phyloP scores from a whole-genome alignment of 208 protist species.

The Leishmania guyanensis region DNA sequence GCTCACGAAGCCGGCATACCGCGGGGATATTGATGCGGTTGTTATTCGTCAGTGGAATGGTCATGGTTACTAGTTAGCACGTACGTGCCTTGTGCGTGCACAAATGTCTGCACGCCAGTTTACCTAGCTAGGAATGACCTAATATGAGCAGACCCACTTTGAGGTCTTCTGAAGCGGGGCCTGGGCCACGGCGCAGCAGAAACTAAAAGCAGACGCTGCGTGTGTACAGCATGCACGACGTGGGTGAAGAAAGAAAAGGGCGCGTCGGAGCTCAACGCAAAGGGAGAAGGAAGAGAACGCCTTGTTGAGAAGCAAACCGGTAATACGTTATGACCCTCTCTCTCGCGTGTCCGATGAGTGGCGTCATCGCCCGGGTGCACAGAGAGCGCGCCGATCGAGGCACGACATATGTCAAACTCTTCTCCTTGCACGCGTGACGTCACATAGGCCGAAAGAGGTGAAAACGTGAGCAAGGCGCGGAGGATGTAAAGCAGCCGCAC shows the following conservation, averaged over 20 bases:
- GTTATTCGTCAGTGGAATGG: constrained; percentile 52
- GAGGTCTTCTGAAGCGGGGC: background rate
- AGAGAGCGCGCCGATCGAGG: background rate
- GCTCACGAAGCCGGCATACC: constrained; percentile 76
- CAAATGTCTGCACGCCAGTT: background rate
- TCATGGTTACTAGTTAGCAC: constrained; percentile 22
- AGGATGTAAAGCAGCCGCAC: background rate
- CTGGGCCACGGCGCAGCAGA: background rate
- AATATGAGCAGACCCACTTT: background rate
- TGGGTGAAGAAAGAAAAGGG: background rate
- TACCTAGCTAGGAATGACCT: background rate
- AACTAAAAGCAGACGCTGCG: background rate
- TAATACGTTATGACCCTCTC: background rate
- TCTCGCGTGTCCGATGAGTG: background rate
- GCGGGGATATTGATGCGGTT: constrained; percentile 89
- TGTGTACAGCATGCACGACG: background rate
- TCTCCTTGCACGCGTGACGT: background rate
- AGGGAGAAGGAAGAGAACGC: background rate
- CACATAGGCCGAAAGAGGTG: background rate
- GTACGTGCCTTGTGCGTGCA: background rate
- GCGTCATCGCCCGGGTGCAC: background rate
- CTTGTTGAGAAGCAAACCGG: background rate
- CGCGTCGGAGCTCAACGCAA: background rate
- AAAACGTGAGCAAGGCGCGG: background rate
- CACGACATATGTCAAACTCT: background rate